Evolutionary conservation across 495 filamentous ascomycete genomes (phyloP).

Genomic region (Letharia lupina): DNA sequence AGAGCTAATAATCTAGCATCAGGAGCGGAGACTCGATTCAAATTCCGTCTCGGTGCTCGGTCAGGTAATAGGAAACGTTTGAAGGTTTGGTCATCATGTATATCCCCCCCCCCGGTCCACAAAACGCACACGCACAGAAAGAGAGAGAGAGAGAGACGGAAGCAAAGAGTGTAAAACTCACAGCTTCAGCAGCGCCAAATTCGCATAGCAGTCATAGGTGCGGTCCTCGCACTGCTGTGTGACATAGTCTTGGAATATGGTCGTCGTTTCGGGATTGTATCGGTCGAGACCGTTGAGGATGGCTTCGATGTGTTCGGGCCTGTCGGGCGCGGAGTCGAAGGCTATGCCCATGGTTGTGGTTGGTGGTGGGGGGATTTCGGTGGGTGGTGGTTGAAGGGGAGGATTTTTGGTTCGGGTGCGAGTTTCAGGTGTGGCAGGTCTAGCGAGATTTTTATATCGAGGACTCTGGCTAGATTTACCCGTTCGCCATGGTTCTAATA

Average conservation of each 20-base stretch:
- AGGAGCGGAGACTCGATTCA: constrained; percentile 39
- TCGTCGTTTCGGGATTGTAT: constrained; percentile 96
- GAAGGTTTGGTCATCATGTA: constrained; percentile 53
- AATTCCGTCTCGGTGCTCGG: constrained; percentile 31
- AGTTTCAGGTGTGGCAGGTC: not conserved
- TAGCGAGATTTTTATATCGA: constrained; percentile 10
- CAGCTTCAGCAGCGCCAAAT: constrained; percentile 94
- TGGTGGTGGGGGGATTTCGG: not conserved
- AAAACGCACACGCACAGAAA: too few relatives aligned
- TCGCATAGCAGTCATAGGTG: constrained; percentile 92
- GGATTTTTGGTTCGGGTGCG: constrained; percentile 4
- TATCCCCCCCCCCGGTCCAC: too few relatives aligned
- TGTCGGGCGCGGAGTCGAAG: constrained; percentile 50
- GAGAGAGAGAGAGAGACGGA: too few relatives aligned
- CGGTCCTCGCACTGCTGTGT: constrained; percentile 88
- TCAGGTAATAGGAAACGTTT: constrained; percentile 99
- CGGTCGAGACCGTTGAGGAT: constrained; percentile 94
- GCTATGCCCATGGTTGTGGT: constrained; percentile 37
- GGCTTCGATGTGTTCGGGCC: constrained; percentile 80
- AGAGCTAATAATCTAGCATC: constrained; percentile 54
- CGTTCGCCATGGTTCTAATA: not conserved
- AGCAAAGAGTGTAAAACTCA: constrained; percentile 44
- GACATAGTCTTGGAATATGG: constrained; percentile 91
- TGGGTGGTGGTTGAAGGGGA: not conserved
- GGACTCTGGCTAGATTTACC: not conserved